Base-by-base conservation (phyloP, 805 yeast species). In the Metschnikowia dekortorum region DNA sequence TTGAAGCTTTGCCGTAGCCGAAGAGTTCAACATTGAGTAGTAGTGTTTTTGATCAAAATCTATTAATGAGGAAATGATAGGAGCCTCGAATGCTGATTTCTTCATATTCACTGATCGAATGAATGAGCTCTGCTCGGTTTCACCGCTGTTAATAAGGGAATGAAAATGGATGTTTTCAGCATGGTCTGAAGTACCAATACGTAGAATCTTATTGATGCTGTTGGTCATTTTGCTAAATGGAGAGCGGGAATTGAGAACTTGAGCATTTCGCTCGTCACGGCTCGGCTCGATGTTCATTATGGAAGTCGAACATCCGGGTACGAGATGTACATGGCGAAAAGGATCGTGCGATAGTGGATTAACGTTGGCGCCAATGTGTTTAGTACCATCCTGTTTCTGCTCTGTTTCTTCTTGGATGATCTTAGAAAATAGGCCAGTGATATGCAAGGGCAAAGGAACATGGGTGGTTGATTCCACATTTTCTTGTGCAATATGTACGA, bases 331-430 rank as follows among this genome's bases (percentile, higher is more conserved):
- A 29, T 71, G 66, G 48, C 71, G 71, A 57, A 76, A 81, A 1
- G 81, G 78, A 57, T 81, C 86, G 4, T 82, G 75, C 39, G 64
- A 53, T 47, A 81, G 62, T 0, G 85, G 82, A 51, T 79, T 80
- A 30, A 81, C 70, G 41, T 71, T 71, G 40, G 84, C 81, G 0
- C 84, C 86, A 18, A 81, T 69, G 29, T 70, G 76, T 4, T 76
- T 75, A 14, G 47, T 49, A 29, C 74, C 79, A 30, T 69, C 73
- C 45, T 70, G 56, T 30, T 67, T 68, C 48, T 71, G 72, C 40
- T 69, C 74, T 41, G 65, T 66, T 28, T 66, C 63, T 5, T 62
- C 64, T 1, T 61, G 73, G 63, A 62, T 68, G 46, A 32, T 68
- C 62, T 51, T 73, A 14, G 61, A 54, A 43, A 80, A 70, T 36